phyloP scores from a whole-genome alignment of 441 rosid genomes.

The California macrophylla region DNA sequence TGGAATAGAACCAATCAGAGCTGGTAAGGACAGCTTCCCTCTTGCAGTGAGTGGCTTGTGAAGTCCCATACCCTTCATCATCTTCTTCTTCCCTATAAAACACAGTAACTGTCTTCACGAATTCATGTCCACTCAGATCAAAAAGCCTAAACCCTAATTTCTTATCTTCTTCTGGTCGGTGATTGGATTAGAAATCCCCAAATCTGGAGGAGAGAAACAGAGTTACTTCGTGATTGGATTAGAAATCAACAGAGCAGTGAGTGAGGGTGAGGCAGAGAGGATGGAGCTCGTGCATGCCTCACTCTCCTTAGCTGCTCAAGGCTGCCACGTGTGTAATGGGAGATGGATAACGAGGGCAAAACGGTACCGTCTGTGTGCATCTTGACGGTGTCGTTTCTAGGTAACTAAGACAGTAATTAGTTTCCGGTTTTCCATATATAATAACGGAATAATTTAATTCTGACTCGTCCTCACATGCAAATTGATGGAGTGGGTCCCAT shows the following conservation, averaged over 20 bases:
- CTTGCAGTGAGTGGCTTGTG: conserved; percentile 31
- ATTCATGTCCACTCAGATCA: conserved; percentile 16
- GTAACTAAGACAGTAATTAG: too few species aligned
- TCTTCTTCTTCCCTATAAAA: neutral
- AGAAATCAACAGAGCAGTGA: neutral
- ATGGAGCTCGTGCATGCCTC: neutral
- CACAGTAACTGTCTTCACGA: neutral
- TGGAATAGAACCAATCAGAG: conserved; percentile 43
- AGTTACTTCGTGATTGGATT: neutral
- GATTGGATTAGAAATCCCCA: neutral
- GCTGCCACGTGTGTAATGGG: conserved; percentile 27
- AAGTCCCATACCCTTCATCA: conserved; percentile 38
- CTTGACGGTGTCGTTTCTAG: too few species aligned
- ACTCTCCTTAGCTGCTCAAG: neutral
- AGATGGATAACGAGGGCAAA: conserved; percentile 13
- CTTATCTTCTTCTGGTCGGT: neutral
- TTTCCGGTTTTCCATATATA: too few species aligned
- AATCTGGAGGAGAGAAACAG: neutral
- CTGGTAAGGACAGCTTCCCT: conserved; percentile 36
- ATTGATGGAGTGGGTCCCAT: too few species aligned
- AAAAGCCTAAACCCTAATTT: neutral
- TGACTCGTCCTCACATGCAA: too few species aligned
- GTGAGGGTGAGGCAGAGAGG: neutral
- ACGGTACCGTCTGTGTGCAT: neutral
- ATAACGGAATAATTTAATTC: too few species aligned